Conservation (phyloP, 2,329 filamentous ascomycete species). For the Bipolaris oryzae region DNA sequence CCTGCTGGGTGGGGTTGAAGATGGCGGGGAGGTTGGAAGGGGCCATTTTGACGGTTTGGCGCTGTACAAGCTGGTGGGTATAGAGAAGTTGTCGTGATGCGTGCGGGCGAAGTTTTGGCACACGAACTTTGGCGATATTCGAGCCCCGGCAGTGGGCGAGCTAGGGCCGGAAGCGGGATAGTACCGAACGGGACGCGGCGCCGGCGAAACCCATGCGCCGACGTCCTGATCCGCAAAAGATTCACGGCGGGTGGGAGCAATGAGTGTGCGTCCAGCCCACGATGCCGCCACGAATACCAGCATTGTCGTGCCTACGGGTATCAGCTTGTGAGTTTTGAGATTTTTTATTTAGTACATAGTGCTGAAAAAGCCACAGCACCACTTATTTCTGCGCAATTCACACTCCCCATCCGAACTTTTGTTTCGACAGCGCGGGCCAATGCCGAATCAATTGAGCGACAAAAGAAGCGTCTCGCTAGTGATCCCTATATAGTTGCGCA, state of each 20-base stretch:
- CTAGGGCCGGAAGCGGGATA: slow-evolving; percentile 18
- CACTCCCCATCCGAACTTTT: slow-evolving; percentile 61
- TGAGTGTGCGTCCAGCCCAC: slow-evolving; percentile 18
- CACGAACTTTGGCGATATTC: not conserved
- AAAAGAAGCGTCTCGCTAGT: slow-evolving; percentile 67
- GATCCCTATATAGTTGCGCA: slow-evolving; percentile 86
- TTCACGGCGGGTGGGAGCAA: slow-evolving; percentile 16
- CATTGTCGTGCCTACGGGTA: slow-evolving; percentile 52
- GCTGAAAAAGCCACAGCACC: slow-evolving; percentile 17
- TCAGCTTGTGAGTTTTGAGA: slow-evolving; percentile 38
- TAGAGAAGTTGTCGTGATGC: slow-evolving; percentile 30
- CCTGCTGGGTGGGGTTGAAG: slow-evolving; percentile 96
- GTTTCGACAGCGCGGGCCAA: slow-evolving; percentile 69
- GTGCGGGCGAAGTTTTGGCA: slow-evolving; percentile 30
- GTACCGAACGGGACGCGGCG: slow-evolving; percentile 9
- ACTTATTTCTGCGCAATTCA: slow-evolving; percentile 47
- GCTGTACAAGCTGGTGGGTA: slow-evolving; percentile 33
- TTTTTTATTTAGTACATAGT: not conserved
- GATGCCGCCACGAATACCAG: slow-evolving; percentile 58
- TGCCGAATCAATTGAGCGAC: slow-evolving; percentile 55
- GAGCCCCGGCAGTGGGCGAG: slow-evolving; percentile 13
- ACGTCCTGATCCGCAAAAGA: slow-evolving; percentile 20
- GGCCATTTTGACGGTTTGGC: slow-evolving; percentile 75
- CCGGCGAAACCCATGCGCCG: slow-evolving; percentile 15
- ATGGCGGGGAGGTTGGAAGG: slow-evolving; percentile 89